Conservation (phyloP, 1,139 yeast species). For the Debaryomyces robertsiae region DNA sequence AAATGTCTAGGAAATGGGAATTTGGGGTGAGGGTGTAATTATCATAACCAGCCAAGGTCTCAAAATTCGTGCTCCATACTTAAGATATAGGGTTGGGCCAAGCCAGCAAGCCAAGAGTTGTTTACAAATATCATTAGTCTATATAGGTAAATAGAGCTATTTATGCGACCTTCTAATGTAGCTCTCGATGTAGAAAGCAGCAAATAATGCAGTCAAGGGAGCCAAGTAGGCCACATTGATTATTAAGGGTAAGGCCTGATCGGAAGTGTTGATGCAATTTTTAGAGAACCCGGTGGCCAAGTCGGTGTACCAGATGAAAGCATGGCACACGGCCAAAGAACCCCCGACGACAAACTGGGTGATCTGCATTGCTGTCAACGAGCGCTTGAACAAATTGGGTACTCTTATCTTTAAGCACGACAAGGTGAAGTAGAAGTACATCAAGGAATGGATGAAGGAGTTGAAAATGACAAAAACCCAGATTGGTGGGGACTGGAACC, state of each 20-base stretch:
- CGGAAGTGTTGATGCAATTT: conserved; percentile 60
- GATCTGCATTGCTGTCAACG: conserved; percentile 69
- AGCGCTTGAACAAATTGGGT: conserved; percentile 59
- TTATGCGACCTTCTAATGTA: conserved; percentile 31
- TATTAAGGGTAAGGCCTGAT: conserved; percentile 63
- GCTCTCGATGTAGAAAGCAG: conserved; percentile 68
- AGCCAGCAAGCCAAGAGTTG: conserved; percentile 5
- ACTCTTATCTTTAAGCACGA: conserved; percentile 63
- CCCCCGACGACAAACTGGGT: conserved; percentile 74
- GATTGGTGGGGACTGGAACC: conserved; percentile 67
- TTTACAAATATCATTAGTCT: not conserved
- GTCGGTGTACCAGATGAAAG: conserved; percentile 63
- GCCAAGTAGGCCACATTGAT: conserved; percentile 68
- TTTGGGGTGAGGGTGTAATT: conserved; percentile 10
- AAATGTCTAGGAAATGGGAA: not conserved
- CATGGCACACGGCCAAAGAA: conserved; percentile 62
- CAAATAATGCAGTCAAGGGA: conserved; percentile 71
- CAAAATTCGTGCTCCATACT: conserved; percentile 3
- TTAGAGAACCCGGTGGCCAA: conserved; percentile 44
- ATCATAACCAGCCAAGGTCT: conserved; percentile 10
- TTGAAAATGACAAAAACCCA: conserved; percentile 83
- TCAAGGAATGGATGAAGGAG: conserved; percentile 73
- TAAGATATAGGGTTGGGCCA: not conserved
- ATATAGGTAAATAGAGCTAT: conserved; percentile 3
- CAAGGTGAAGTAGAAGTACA: conserved; percentile 73